A percentile compares a stretch with the other conserved stretches of the same genome.
Evolutionary conservation across 768 basidiomycete genomes (phyloP).

Genomic region (Jaapia argillacea): DNA sequence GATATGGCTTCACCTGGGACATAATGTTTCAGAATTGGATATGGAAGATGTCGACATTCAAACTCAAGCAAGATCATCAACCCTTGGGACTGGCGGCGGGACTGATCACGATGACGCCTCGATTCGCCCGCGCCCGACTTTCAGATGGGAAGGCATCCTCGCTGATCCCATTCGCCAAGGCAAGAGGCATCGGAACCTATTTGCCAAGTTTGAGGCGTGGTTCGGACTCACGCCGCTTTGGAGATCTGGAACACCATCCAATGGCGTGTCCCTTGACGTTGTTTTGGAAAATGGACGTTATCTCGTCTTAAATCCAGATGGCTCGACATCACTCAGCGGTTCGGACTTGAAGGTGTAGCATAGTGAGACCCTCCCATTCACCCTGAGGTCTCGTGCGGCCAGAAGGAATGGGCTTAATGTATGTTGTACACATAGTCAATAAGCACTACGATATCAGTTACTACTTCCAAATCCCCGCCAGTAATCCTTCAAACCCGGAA

Average conservation of each 20-base stretch:
- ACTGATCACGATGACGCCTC: slow-evolving; percentile 59
- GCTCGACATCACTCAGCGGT: too few relatives aligned
- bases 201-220: slow-evolving; percentile 54
- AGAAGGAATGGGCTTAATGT: not conserved
- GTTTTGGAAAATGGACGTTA: slow-evolving; percentile 46
- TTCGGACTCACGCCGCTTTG: slow-evolving; percentile 58
- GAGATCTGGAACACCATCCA: slow-evolving; percentile 38
- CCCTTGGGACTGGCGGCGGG: slow-evolving; percentile 56
- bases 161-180: slow-evolving; percentile 37
- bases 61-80: slow-evolving; percentile 39
- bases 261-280: slow-evolving; percentile 54
- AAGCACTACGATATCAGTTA: not conserved
- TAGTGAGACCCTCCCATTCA: not conserved
- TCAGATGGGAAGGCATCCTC: slow-evolving; percentile 63
- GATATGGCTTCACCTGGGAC: slow-evolving; percentile 54
- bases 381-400: not conserved
- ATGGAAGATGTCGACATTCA: slow-evolving; percentile 56
- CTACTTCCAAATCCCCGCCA: not conserved
- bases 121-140: slow-evolving; percentile 51
- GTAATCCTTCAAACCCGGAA: not conserved
- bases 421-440: not conserved
- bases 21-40: slow-evolving; percentile 36
- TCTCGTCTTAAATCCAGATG: slow-evolving; percentile 29
- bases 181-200: slow-evolving; percentile 26
- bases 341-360: too few relatives aligned